phyloP scores from a whole-genome alignment of 768 basidiomycete genomes.

The Calvatia gigantea region DNA sequence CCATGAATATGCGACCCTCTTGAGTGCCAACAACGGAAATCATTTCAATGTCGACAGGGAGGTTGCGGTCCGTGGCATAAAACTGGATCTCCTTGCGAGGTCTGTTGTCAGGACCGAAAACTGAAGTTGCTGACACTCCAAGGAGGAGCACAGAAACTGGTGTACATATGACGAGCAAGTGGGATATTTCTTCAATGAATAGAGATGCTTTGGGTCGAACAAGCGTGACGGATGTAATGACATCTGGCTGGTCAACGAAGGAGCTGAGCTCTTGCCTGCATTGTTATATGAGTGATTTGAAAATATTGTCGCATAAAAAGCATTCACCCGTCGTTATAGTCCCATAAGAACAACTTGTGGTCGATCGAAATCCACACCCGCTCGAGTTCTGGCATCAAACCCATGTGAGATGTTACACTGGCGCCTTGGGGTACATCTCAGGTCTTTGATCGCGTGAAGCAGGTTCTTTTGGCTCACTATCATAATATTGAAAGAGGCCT shows the following conservation, averaged over 20 bases:
- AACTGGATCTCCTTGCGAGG: constrained; percentile 75
- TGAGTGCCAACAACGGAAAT: constrained; percentile 72
- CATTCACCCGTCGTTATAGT: constrained; percentile 87
- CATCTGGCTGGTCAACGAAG: constrained; percentile 88
- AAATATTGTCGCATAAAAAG: not conserved
- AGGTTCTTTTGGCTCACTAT: constrained; percentile 42
- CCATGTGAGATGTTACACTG: constrained; percentile 78
- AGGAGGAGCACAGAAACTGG: constrained; percentile 80
- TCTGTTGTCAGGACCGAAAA: constrained; percentile 36
- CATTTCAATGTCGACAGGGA: constrained; percentile 83
- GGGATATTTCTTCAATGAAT: constrained; percentile 90
- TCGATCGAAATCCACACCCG: constrained; percentile 95
- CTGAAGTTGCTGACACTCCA: constrained; percentile 62
- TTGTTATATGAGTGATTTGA: not conserved
- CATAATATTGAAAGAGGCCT: constrained; percentile 73
- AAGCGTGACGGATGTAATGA: constrained; percentile 85
- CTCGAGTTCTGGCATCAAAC: constrained; percentile 89
- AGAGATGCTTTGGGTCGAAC: constrained; percentile 83
- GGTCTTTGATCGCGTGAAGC: constrained; percentile 12
- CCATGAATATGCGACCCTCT: constrained; percentile 90
- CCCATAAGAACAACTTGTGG: constrained; percentile 93
- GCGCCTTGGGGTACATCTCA: constrained; percentile 40
- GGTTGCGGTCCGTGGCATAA: constrained; percentile 84
- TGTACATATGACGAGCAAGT: constrained; percentile 87
- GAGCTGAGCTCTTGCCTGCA: constrained; percentile 84